A percentile compares a stretch with the other conserved stretches of the same genome.
Conservation (phyloP, 192 early-diverging fungal genomes). For the Phlyctochytrium planicorne region DNA sequence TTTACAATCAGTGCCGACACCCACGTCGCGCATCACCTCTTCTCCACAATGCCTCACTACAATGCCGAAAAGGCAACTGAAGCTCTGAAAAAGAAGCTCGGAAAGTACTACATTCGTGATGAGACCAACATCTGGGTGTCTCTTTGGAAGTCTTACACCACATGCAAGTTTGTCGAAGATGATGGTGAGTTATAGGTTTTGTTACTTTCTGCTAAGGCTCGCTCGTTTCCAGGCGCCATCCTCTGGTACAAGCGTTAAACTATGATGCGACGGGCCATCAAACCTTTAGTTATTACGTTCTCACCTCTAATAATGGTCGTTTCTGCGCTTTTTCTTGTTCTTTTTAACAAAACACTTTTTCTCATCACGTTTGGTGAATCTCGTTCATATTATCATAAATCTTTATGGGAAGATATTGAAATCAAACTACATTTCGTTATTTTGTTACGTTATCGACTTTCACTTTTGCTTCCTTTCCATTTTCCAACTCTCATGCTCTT, state of each 20-base stretch:
- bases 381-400: no score
- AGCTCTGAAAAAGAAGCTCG: constrained; percentile 77
- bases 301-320: background rate
- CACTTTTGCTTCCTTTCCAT: no score
- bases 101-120: constrained; percentile 78
- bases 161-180: constrained; percentile 92
- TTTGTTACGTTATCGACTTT: no score
- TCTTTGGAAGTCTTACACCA: constrained; percentile 64
- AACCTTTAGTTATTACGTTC: background rate
- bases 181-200: constrained; percentile 62
- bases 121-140: constrained; percentile 65
- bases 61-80: constrained; percentile 83
- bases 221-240: background rate
- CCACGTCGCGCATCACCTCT: constrained; percentile 94
- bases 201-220: constrained; percentile 56
- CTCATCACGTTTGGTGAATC: no score
- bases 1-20: constrained; percentile 81
- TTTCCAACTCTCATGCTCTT: no score
- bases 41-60: constrained; percentile 98
- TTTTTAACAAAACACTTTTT: no score
- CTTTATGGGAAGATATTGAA: no score
- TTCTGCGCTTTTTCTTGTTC: constrained; percentile 1
- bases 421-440: no score
- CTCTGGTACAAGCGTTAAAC: constrained; percentile 10
- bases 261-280: background rate